Conservation (phyloP, 441 rosid species). For the Euphorbia celastroides region DNA sequence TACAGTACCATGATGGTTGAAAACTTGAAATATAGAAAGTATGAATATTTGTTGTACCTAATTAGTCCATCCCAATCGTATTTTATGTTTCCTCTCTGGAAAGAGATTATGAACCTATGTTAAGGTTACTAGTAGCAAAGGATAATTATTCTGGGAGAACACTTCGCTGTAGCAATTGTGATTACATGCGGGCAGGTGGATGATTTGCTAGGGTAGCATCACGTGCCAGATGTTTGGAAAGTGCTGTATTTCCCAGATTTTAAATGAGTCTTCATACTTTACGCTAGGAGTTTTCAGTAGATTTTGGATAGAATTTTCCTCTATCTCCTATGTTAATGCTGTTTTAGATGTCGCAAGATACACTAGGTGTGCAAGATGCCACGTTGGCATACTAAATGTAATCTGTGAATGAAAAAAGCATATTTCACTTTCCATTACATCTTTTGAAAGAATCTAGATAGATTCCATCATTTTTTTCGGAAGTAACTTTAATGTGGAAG, state of each 20-base stretch:
- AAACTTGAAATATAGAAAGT: background rate
- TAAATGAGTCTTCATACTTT: background rate
- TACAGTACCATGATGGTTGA: constrained; percentile 2
- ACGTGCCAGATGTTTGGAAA: background rate
- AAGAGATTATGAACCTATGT: background rate
- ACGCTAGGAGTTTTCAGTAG: background rate
- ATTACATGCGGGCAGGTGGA: too few relatives aligned
- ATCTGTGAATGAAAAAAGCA: background rate
- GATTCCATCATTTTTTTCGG: background rate
- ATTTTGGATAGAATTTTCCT: background rate
- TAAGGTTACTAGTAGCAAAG: background rate
- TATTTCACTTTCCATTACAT: background rate
- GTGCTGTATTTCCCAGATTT: background rate
- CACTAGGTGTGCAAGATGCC: constrained; percentile 8
- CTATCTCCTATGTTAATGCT: background rate
- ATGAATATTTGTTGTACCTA: too few relatives aligned
- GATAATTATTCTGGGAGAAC: background rate
- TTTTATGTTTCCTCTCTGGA: too few relatives aligned
- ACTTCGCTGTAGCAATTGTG: too few relatives aligned
- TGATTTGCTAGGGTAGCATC: too few relatives aligned
- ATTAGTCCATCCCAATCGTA: background rate
- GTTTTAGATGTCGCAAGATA: background rate
- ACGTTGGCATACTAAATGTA: background rate
- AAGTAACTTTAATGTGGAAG: background rate
- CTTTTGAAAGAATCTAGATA: background rate